Base-by-base conservation (phyloP, 2,329 filamentous ascomycete species). In the Pseudogymnoascus sp. region DNA sequence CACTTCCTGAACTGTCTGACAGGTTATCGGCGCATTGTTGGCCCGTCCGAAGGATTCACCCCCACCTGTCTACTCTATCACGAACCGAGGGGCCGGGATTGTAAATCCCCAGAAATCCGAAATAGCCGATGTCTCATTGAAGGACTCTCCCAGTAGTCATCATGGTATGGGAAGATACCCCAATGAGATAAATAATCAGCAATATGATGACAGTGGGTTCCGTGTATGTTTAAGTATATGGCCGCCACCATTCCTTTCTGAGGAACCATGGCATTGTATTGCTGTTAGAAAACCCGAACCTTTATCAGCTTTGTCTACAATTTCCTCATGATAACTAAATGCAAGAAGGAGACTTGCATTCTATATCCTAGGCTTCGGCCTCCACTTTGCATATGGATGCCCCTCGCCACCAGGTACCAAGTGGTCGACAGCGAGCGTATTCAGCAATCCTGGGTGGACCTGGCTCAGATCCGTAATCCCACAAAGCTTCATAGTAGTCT, bases 401-500 rank as follows among this genome's bases (percentile, higher is more conserved):
- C 75, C 73, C 48, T 75, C 71, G 10, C 68, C 69, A 39, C 66
- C 67, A 2, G 77, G 76, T 13, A 79, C 71, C 41, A 78, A 64
- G 61, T 79, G 75, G 62, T 80, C 77, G 4, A 79, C 72, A 1
- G 73, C 75, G n/a, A 74, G 68, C 0, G 78, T 79, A 61, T 86
- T 84, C 21, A 87, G 70, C 68, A 85, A 73, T 0, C 83, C 82
- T 0, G 83, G 82, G 63, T 84, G 79, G 4, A 83, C 76, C 67
- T 85, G 77, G 59, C 80, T 76, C 8, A 88, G 71, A 62, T 80
- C 77, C 1, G 82, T 85, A 33, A 87, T 76, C 1, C 85, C 85
- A 61, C 84, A 80, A 69, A 86, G 76, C 23, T 80, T 78, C 84
- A 88, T 88, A 1, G 83, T 82, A 1, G 81, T 85, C 64, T 84